Evolutionary conservation across 495 filamentous ascomycete genomes (phyloP).

Genomic region (Aspergillus mulundensis): DNA sequence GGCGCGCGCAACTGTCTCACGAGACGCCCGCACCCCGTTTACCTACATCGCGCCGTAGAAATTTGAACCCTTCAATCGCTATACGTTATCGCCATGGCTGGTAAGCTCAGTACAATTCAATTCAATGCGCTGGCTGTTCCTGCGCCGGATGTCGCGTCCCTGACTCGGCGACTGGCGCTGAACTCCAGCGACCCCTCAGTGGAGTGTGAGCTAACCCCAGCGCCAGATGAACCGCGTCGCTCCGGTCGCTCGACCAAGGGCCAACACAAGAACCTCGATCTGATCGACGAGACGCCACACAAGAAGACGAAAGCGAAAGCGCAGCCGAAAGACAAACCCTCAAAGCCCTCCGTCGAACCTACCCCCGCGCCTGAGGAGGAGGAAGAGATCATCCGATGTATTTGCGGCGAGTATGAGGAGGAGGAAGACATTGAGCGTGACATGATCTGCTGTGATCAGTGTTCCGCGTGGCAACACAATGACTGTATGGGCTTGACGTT

Average conservation of each 20-base stretch:
- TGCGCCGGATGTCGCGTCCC: constrained; percentile 4
- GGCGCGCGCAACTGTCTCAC: constrained; percentile 23
- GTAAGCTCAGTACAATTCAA: constrained; percentile 44
- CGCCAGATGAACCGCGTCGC: constrained; percentile 78
- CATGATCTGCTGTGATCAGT: constrained; percentile 89
- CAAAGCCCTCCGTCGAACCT: constrained; percentile 46
- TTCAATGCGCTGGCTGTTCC: constrained; percentile 1
- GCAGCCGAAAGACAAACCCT: constrained; percentile 49
- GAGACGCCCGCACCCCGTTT: constrained; percentile 9
- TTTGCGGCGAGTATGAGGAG: constrained; percentile 84
- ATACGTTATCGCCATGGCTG: constrained; percentile 38
- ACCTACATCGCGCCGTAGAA: constrained; percentile 39
- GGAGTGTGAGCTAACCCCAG: constrained; percentile 31
- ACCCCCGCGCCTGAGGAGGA: constrained; percentile 57
- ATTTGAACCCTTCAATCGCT: constrained; percentile 21
- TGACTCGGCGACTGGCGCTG: constrained; percentile 10
- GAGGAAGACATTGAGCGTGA: constrained; percentile 74
- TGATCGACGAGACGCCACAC: constrained; percentile 56
- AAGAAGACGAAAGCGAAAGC: constrained; percentile 62
- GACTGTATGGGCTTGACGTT: constrained; percentile 86
- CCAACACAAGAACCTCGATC: constrained; percentile 81
- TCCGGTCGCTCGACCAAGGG: constrained; percentile 95
- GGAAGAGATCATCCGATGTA: constrained; percentile 80
- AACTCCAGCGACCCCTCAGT: not conserved
- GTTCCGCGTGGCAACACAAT: constrained; percentile 93